These are phyloP conservation scores for Collybia sp. DNA, from an alignment of 768 basidiomycete species.

Conservation along the genomic window DNA sequence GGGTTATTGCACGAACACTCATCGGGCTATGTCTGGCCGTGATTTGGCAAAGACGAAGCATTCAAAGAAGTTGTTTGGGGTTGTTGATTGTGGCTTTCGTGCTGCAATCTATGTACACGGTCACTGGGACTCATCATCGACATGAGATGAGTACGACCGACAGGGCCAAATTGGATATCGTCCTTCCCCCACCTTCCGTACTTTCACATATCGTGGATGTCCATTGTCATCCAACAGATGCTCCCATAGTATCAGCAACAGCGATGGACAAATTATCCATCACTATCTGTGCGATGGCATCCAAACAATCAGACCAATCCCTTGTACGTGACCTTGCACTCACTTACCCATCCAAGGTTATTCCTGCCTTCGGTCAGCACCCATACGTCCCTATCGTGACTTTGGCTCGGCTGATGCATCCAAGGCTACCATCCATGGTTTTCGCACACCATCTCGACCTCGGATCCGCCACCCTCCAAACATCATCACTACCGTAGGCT, in stretches of 20 bases:
- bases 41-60: neutral
- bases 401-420: conserved; percentile 4
- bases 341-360: conserved; percentile 57
- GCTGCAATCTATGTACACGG: too few relatives aligned
- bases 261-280: conserved; percentile 56
- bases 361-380: conserved; percentile 85
- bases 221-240: conserved; percentile 92
- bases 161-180: neutral
- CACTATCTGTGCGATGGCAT: conserved; percentile 83
- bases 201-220: conserved; percentile 76
- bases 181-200: conserved; percentile 23
- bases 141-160: neutral
- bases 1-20: conserved; percentile 11
- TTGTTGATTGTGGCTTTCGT: too few relatives aligned
- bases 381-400: conserved; percentile 6
- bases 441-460: conserved; percentile 65
- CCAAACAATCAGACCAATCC: conserved; percentile 59
- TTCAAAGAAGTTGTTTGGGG: too few relatives aligned
- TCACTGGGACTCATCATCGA: too few relatives aligned
- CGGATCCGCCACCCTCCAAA: conserved; percentile 37
- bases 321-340: conserved; percentile 64
- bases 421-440: conserved; percentile 96
- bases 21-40: conserved; percentile 27
- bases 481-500: conserved; percentile 72
- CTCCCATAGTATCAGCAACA: conserved; percentile 34